Conservation (phyloP, 2,329 filamentous ascomycete species). For the Trichophyton benhamiae region DNA sequence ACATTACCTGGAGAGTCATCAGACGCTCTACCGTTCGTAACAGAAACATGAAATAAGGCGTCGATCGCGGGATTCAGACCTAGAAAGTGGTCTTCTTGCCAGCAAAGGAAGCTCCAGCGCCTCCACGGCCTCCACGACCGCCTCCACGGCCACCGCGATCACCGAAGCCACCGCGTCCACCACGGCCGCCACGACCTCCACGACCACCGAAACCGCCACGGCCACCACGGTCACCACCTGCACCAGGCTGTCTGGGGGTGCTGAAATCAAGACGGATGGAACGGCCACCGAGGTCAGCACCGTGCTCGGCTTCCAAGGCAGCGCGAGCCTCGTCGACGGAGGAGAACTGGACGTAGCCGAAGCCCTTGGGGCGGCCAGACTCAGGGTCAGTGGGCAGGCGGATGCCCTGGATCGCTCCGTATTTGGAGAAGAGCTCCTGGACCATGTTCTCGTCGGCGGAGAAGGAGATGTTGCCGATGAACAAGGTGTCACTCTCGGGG, state of each 20-base stretch:
- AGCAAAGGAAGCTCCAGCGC: slow-evolving; percentile 45
- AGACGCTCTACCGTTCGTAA: background rate
- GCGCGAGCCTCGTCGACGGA: slow-evolving; percentile 71
- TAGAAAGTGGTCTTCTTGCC: slow-evolving; percentile 70
- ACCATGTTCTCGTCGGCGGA: slow-evolving; percentile 66
- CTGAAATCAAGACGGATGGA: slow-evolving; percentile 74
- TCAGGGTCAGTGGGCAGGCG: slow-evolving; percentile 83
- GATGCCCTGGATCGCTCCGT: slow-evolving; percentile 61
- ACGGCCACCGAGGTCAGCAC: slow-evolving; percentile 59
- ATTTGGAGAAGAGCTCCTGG: slow-evolving; percentile 59
- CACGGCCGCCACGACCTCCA: slow-evolving; percentile 42
- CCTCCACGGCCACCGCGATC: slow-evolving; percentile 32
- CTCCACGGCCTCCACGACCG: slow-evolving; percentile 36
- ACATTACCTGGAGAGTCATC: slow-evolving; percentile 9
- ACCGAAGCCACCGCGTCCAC: slow-evolving; percentile 42
- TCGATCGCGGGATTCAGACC: slow-evolving; percentile 9
- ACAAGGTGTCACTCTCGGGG: slow-evolving; percentile 73
- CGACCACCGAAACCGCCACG: slow-evolving; percentile 37
- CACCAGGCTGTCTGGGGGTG: slow-evolving; percentile 50
- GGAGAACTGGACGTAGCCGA: slow-evolving; percentile 77
- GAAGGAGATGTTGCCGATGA: slow-evolving; percentile 84
- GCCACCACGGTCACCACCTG: slow-evolving; percentile 34
- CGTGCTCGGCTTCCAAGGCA: slow-evolving; percentile 59
- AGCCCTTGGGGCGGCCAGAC: slow-evolving; percentile 74
- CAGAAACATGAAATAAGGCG: background rate